Conservation (phyloP, 1,284 basidiomycete species). For the Spongiforma sp. region DNA sequence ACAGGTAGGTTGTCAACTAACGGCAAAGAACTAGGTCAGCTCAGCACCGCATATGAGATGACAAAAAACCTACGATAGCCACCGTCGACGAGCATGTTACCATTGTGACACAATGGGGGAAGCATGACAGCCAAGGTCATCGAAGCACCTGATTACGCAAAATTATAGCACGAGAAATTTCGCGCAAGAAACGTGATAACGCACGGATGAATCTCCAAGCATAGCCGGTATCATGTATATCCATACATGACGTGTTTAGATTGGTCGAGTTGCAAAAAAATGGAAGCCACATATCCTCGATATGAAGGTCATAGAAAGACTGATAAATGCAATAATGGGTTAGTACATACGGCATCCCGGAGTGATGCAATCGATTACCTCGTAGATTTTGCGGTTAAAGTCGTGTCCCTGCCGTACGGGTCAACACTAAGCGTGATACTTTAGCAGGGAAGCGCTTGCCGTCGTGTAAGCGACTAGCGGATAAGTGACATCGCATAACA, state of each 20-base stretch:
- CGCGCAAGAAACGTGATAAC: slow-evolving; percentile 27
- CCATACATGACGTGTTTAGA: slow-evolving; percentile 96
- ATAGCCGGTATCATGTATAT: slow-evolving; percentile 96
- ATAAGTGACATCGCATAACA: slow-evolving; percentile 96
- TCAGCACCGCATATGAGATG: not conserved
- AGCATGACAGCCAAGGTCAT: slow-evolving; percentile 98
- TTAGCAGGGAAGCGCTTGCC: slow-evolving; percentile 51
- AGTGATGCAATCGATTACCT: slow-evolving; percentile 48
- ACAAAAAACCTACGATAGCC: slow-evolving; percentile 76
- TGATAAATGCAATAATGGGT: slow-evolving; percentile 36
- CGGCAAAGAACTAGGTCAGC: slow-evolving; percentile 8
- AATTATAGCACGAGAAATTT: slow-evolving; percentile 1
- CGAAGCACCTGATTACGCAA: slow-evolving; percentile 73
- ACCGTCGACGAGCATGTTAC: slow-evolving; percentile 93
- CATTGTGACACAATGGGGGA: slow-evolving; percentile 95
- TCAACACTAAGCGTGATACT: slow-evolving; percentile 16
- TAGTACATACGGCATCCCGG: slow-evolving; percentile 1
- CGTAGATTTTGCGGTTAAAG: slow-evolving; percentile 87
- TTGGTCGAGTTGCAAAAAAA: slow-evolving; percentile 99
- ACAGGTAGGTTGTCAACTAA: slow-evolving; percentile 92
- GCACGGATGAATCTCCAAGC: slow-evolving; percentile 88
- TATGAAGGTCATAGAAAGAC: slow-evolving; percentile 93
- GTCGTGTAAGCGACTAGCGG: slow-evolving; percentile 98
- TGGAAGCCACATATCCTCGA: slow-evolving; percentile 99
- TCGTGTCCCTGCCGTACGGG: slow-evolving; percentile 74